Conservation (phyloP, 164 flowering plant species). For the Pachysandra terminalis region DNA sequence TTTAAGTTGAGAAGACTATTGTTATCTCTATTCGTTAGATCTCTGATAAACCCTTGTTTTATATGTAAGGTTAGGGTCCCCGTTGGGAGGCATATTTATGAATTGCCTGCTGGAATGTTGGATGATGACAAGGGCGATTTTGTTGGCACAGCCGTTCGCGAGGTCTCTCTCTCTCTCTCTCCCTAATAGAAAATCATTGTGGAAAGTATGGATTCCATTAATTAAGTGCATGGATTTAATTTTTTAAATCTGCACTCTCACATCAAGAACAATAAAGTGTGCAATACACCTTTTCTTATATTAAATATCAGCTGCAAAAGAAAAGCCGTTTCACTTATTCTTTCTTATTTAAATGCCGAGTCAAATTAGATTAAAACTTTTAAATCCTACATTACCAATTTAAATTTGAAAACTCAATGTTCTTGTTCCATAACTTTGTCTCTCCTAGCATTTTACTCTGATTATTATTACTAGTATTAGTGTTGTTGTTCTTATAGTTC, state of each 20-base stretch:
- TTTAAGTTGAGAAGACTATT: not conserved
- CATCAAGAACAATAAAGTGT: too few relatives aligned
- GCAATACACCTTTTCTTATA: too few relatives aligned
- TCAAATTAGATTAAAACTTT: too few relatives aligned
- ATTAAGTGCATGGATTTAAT: too few relatives aligned
- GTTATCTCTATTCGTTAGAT: not conserved
- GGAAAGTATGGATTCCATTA: too few relatives aligned
- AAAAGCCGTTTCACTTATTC: too few relatives aligned
- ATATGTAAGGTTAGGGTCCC: slow-evolving; percentile 83
- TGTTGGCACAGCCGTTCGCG: slow-evolving; percentile 91
- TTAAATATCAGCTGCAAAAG: too few relatives aligned
- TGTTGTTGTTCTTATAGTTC: too few relatives aligned
- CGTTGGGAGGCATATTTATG: slow-evolving; percentile 73
- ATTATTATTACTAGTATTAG: not conserved
- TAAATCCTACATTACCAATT: too few relatives aligned
- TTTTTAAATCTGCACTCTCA: not conserved
- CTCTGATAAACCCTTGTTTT: slow-evolving; percentile 1
- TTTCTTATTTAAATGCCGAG: too few relatives aligned
- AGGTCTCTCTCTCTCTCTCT: slow-evolving; percentile 46
- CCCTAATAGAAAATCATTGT: not conserved
- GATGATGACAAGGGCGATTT: slow-evolving; percentile 89
- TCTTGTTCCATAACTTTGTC: too few relatives aligned
- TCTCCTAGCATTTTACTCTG: not conserved
- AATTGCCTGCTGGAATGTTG: slow-evolving; percentile 98
- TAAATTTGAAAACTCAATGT: too few relatives aligned